Conservation (phyloP, 805 yeast species). For the Teunomyces stri region DNA sequence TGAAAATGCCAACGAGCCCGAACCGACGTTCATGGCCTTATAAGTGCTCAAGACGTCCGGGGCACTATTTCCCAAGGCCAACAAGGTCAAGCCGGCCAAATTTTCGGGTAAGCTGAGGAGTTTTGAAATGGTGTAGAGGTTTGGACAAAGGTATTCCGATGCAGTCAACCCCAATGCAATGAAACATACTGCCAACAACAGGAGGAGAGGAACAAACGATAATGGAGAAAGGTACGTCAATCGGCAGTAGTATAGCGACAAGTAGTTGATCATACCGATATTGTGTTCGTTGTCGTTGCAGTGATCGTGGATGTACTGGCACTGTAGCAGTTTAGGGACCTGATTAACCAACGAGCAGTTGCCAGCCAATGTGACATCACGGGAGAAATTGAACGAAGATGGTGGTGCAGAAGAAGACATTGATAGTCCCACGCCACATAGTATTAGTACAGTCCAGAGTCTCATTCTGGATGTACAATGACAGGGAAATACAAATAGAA, state of each 20-base stretch:
- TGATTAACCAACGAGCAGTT: conserved; percentile 7
- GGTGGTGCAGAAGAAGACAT: background rate
- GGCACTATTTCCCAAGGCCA: conserved; percentile 90
- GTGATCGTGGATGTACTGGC: conserved; percentile 32
- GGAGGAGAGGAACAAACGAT: conserved; percentile 15
- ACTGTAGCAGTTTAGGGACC: conserved; percentile 14
- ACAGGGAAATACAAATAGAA: background rate
- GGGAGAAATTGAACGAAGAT: background rate
- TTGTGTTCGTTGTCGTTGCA: conserved; percentile 29
- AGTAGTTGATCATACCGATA: conserved; percentile 38
- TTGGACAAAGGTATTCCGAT: conserved; percentile 79
- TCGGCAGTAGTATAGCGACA: conserved; percentile 33
- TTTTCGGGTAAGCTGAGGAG: conserved; percentile 66
- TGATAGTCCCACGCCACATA: conserved; percentile 1
- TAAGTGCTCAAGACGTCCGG: conserved; percentile 87
- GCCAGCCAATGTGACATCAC: background rate
- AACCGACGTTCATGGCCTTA: conserved; percentile 71
- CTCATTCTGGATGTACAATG: background rate
- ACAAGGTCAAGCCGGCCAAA: conserved; percentile 78
- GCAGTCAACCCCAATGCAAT: conserved; percentile 74
- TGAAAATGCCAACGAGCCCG: conserved; percentile 78
- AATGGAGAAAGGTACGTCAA: conserved; percentile 6
- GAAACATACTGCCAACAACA: conserved; percentile 46
- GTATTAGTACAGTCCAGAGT: conserved; percentile 3
- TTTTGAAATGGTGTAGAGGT: conserved; percentile 62